phyloP scores from a whole-genome alignment of 73 alveolate species.

The Paramecium primaurelia region DNA sequence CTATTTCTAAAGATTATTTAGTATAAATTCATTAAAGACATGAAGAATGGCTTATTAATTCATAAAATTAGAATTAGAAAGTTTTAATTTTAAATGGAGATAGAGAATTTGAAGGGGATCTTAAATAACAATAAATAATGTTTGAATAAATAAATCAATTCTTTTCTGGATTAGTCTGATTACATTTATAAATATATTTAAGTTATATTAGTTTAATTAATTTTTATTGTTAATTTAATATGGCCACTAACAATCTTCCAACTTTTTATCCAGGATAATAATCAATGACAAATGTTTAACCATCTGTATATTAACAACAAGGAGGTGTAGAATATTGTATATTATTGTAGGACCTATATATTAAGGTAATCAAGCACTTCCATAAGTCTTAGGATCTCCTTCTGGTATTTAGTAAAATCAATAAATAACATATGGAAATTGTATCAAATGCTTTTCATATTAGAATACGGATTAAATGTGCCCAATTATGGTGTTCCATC shows the following conservation, averaged over 20 bases:
- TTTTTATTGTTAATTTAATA: background rate
- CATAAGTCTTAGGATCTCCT: background rate
- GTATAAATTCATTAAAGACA: constrained; percentile 7
- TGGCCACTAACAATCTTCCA: background rate
- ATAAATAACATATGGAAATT: background rate
- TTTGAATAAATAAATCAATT: no score
- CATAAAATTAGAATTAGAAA: no score
- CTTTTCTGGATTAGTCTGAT: no score
- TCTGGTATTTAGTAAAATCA: background rate
- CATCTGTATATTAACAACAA: background rate
- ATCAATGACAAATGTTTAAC: background rate
- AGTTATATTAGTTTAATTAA: background rate
- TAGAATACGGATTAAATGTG: background rate
- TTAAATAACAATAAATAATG: no score
- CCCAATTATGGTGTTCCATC: background rate
- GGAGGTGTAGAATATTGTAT: background rate
- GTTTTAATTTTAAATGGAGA: no score
- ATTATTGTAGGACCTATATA: background rate
- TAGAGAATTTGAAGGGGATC: no score
- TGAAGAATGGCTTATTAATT: background rate
- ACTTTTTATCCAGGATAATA: background rate
- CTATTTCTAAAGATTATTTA: background rate
- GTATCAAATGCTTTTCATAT: background rate
- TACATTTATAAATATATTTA: background rate
- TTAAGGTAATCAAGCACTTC: background rate